phyloP scores from a whole-genome alignment of 2,329 filamentous ascomycete species.

The Alternaria arbusti region DNA sequence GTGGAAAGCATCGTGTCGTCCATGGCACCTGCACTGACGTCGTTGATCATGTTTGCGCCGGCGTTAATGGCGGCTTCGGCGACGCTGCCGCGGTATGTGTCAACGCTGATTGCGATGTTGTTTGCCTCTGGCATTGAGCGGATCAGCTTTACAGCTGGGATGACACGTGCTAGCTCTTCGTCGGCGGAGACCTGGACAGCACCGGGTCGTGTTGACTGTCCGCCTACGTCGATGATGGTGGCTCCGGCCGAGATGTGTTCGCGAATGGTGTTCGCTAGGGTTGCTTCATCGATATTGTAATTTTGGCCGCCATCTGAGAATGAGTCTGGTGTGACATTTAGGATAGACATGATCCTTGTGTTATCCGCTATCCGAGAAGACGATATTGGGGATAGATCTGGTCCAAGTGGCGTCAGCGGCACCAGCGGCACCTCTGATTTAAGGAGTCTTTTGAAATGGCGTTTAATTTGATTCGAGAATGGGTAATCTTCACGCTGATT shows the following conservation, averaged over 20 bases:
- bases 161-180: conserved; percentile 78
- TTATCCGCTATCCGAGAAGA: conserved; percentile 34
- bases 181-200: conserved; percentile 70
- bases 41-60: conserved; percentile 93
- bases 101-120: conserved; percentile 79
- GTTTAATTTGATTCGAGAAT: conserved; percentile 38
- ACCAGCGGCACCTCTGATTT: conserved; percentile 45
- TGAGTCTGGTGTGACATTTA: conserved; percentile 94
- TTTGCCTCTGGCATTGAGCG: conserved; percentile 68
- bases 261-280: conserved; percentile 65
- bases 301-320: conserved; percentile 86
- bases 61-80: conserved; percentile 76
- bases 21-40: conserved; percentile 82
- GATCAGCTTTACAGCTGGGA: conserved; percentile 79
- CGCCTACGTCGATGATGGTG: conserved; percentile 88
- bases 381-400: conserved; percentile 37
- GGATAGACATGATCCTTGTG: conserved; percentile 89
- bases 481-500: conserved; percentile 53
- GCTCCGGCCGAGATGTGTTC: conserved; percentile 72
- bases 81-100: conserved; percentile 89
- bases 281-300: conserved; percentile 48
- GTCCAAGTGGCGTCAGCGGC: conserved; percentile 48
- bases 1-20: conserved; percentile 83
- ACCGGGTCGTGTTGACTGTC: conserved; percentile 87
- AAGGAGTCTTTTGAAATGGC: conserved; percentile 46